Conservation (phyloP, 345 rosid species). For the Linum usitatissimum region DNA sequence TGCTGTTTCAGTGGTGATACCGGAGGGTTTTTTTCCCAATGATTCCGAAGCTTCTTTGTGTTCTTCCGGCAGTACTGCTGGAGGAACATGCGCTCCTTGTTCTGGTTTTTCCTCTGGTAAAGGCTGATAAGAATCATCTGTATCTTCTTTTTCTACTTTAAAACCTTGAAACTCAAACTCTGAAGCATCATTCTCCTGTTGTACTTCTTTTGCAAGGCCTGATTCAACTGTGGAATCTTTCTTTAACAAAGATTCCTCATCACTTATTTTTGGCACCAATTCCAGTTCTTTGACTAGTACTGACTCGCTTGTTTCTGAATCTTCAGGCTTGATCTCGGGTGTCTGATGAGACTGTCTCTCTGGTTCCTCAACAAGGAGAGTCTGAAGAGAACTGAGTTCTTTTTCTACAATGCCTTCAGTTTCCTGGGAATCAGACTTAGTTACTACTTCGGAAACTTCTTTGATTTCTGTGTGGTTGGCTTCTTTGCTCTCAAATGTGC, state of each 20-base stretch:
- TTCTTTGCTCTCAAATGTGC: not conserved
- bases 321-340: not conserved
- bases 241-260: not conserved
- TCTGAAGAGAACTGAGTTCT: slow-evolving; percentile 10
- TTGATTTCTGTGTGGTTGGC: slow-evolving; percentile 1
- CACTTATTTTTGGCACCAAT: not conserved
- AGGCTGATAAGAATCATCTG: slow-evolving; percentile 7
- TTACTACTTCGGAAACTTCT: slow-evolving; percentile 6
- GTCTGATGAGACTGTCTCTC: slow-evolving; percentile 22
- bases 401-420: slow-evolving; percentile 9
- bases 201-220: not conserved
- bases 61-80: not conserved
- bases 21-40: slow-evolving; percentile 4
- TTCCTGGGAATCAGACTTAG: slow-evolving; percentile 3
- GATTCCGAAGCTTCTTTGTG: slow-evolving; percentile 6
- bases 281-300: slow-evolving; percentile 8
- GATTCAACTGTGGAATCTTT: not conserved
- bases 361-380: slow-evolving; percentile 20
- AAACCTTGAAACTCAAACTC: slow-evolving; percentile 3
- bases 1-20: slow-evolving; percentile 9
- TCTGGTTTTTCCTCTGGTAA: slow-evolving; percentile 4
- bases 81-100: not conserved
- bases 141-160: slow-evolving; percentile 10
- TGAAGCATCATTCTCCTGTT: not conserved
- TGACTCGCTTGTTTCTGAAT: not conserved